Conservation (phyloP, 257 asterid genomes). For the Solanum chilense region DNA sequence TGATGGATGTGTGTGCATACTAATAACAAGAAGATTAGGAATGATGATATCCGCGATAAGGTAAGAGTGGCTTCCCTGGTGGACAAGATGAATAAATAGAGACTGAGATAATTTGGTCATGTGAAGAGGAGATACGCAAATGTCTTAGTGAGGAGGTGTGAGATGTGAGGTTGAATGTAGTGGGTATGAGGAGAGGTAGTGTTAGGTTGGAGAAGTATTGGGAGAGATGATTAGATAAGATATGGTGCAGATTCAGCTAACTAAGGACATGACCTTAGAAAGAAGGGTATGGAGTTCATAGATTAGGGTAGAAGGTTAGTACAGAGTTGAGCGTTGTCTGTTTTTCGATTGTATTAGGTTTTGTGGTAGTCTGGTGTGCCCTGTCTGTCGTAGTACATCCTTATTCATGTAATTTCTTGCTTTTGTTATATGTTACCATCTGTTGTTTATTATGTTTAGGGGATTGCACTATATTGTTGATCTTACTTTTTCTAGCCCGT, state of each 20-base stretch:
- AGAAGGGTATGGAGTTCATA: neutral
- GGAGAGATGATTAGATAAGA: neutral
- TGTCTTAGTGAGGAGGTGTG: neutral
- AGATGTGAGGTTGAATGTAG: neutral
- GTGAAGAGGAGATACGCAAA: neutral
- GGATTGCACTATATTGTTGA: neutral
- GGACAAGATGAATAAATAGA: neutral
- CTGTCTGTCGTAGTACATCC: neutral
- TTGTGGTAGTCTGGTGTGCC: neutral
- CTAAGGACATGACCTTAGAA: neutral
- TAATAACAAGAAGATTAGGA: neutral
- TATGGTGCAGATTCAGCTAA: neutral
- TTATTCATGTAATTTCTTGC: neutral
- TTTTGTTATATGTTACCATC: neutral
- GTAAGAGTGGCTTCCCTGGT: neutral
- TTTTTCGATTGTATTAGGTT: neutral
- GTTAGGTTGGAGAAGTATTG: neutral
- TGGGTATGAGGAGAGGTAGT: neutral
- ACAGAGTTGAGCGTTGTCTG: neutral
- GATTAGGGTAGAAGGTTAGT: neutral
- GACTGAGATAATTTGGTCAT: neutral
- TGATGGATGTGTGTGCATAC: neutral
- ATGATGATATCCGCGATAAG: neutral
- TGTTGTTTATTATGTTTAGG: neutral
- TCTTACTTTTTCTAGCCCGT: neutral